phyloP scores from a whole-genome alignment of 192 early-diverging fungal genomes.

The Jimgerdemannia flammicorona region DNA sequence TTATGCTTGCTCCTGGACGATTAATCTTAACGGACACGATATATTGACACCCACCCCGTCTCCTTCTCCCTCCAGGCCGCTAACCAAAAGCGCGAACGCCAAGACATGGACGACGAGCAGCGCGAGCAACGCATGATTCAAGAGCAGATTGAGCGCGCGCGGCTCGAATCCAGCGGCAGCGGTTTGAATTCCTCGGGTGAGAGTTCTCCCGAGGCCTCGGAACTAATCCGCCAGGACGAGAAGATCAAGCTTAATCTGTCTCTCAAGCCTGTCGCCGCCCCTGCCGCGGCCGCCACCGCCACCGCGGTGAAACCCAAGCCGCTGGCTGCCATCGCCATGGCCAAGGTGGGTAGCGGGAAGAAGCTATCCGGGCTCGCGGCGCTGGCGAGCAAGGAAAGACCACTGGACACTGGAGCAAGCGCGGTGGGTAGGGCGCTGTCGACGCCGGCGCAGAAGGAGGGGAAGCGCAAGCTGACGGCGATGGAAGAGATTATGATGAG shows the following conservation, averaged over 20 bases:
- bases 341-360: constrained; percentile 19
- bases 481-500: constrained; percentile 61
- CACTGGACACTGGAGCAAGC: not conserved
- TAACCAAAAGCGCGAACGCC: constrained; percentile 73
- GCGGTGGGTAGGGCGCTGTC: constrained; percentile 6
- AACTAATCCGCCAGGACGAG: constrained; percentile 57
- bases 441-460: constrained; percentile 7
- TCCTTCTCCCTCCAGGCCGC: constrained; percentile 49
- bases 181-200: too few species aligned
- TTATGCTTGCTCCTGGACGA: too few species aligned
- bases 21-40: not conserved
- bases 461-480: constrained; percentile 52
- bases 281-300: constrained; percentile 22
- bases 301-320: constrained; percentile 15
- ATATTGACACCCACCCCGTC: not conserved
- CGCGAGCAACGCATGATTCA: constrained; percentile 69
- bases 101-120: constrained; percentile 85
- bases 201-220: constrained; percentile 2
- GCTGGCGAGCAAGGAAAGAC: constrained; percentile 16
- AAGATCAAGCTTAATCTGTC: constrained; percentile 72
- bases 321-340: constrained; percentile 14
- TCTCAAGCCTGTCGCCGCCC: constrained; percentile 36
- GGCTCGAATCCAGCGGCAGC: constrained; percentile 28
- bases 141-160: constrained; percentile 82
- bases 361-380: constrained; percentile 20